Evolutionary conservation across 164 flowering plant species (phyloP).

Genomic region (Umbilicus rupestris): DNA sequence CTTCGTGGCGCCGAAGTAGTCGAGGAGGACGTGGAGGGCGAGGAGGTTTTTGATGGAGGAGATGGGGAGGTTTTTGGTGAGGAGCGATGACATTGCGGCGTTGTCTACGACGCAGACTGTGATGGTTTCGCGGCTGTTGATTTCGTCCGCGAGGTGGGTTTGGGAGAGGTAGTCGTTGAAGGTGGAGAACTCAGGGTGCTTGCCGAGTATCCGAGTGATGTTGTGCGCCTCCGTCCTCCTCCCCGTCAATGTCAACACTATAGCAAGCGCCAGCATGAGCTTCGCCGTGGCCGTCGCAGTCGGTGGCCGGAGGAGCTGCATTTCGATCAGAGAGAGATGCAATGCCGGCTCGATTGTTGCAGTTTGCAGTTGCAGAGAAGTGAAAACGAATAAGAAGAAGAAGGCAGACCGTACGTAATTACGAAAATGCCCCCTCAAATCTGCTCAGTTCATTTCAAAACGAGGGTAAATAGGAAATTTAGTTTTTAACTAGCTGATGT

Average conservation of each 20-base stretch:
- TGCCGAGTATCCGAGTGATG: conserved; percentile 38
- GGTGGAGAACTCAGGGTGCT: conserved; percentile 43
- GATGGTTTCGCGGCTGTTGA: conserved; percentile 52
- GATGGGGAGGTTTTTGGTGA: conserved; percentile 28
- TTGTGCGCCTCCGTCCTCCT: conserved; percentile 33
- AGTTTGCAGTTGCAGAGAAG: neutral
- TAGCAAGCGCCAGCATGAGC: conserved; percentile 7
- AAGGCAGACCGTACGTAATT: neutral
- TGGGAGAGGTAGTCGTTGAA: conserved; percentile 52
- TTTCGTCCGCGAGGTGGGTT: conserved; percentile 52
- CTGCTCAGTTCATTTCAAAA: neutral
- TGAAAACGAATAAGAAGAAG: neutral
- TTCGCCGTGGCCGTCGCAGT: neutral
- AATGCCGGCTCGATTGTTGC: too few species aligned
- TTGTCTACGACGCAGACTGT: conserved; percentile 56
- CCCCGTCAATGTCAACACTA: conserved; percentile 11
- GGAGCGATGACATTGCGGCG: conserved; percentile 36
- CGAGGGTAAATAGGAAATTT: neutral
- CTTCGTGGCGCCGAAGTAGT: conserved; percentile 47
- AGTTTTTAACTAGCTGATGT: too few species aligned
- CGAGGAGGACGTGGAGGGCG: conserved; percentile 45
- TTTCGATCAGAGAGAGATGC: conserved; percentile 11
- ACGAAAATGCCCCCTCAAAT: neutral
- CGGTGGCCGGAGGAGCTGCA: conserved; percentile 15
- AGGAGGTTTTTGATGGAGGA: conserved; percentile 31